These are phyloP conservation scores for Hypomyces rosellus DNA, from an alignment of 2,329 filamentous ascomycete species.

Conservation along the genomic window DNA sequence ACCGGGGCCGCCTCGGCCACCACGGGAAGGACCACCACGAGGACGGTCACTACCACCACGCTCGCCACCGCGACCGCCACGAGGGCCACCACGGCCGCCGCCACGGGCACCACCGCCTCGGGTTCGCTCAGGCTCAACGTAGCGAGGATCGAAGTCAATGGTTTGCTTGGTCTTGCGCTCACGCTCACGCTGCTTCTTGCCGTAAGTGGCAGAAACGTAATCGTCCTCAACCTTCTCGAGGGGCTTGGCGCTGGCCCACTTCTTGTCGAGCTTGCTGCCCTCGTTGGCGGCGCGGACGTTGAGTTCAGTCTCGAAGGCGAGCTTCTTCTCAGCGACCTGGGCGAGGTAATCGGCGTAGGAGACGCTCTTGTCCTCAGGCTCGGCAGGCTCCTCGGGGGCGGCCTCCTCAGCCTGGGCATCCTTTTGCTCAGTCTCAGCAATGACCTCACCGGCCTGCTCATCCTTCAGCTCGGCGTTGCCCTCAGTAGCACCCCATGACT, in stretches of 20 bases:
- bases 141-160: slow-evolving; percentile 82
- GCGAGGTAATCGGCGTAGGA: slow-evolving; percentile 86
- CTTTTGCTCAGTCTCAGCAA: slow-evolving; percentile 79
- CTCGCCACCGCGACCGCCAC: slow-evolving; percentile 44
- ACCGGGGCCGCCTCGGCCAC: slow-evolving; percentile 35
- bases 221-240: slow-evolving; percentile 61
- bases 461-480: slow-evolving; percentile 83
- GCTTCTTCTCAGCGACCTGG: slow-evolving; percentile 66
- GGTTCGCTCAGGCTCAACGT: slow-evolving; percentile 61
- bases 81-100: slow-evolving; percentile 46
- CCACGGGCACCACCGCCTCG: slow-evolving; percentile 48
- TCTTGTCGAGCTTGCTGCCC: slow-evolving; percentile 80
- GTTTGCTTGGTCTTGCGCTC: slow-evolving; percentile 88
- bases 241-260: slow-evolving; percentile 81
- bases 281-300: slow-evolving; percentile 88
- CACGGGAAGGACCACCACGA: slow-evolving; percentile 27
- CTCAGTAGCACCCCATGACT: slow-evolving; percentile 81
- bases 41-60: slow-evolving; percentile 23
- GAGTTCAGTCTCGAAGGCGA: slow-evolving; percentile 55
- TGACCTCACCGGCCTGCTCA: slow-evolving; percentile 84
- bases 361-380: slow-evolving; percentile 81
- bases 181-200: slow-evolving; percentile 79
- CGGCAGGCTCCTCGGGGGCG: slow-evolving; percentile 41
- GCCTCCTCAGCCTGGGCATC: slow-evolving; percentile 52
- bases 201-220: slow-evolving; percentile 67